A percentile compares a stretch with the other conserved stretches of the same genome.
Conservation (phyloP, 208 protist species). For the Acanthamoeba comandoni region DNA sequence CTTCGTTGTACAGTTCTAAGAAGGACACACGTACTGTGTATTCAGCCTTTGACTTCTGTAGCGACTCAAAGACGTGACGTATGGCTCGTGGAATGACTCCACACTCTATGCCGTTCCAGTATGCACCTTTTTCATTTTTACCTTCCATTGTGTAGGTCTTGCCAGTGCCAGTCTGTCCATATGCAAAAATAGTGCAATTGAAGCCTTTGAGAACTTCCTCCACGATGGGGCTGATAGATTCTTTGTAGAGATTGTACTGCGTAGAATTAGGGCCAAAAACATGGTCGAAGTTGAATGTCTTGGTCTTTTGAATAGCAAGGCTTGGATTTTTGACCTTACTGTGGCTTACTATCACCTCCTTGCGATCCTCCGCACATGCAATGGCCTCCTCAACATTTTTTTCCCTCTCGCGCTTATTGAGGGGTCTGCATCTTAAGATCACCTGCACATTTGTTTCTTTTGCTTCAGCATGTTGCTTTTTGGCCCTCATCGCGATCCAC, state of each 20-base stretch:
- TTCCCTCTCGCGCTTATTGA: no score
- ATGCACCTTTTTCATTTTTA: not conserved
- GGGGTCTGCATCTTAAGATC: no score
- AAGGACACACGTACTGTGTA: constrained; percentile 87
- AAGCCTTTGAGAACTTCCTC: constrained; percentile 90
- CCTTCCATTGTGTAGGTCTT: constrained; percentile 91
- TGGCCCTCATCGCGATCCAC: no score
- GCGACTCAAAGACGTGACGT: constrained; percentile 57
- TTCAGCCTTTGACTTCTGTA: constrained; percentile 63
- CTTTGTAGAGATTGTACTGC: constrained; percentile 86
- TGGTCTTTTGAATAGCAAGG: no score
- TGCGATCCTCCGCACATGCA: no score
- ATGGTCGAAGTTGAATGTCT: constrained; percentile 87
- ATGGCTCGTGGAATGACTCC: constrained; percentile 48
- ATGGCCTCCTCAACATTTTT: no score
- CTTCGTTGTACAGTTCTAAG: constrained; percentile 89
- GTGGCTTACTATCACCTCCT: no score
- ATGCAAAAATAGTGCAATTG: constrained; percentile 91
- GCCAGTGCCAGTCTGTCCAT: constrained; percentile 92
- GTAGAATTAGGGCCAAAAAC: constrained; percentile 81
- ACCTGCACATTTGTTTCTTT: no score
- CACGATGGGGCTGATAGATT: constrained; percentile 88
- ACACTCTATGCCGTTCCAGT: not conserved
- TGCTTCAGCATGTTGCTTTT: no score
- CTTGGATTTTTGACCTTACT: no score